These are phyloP conservation scores for Lentithecium fluviatile DNA, from an alignment of 495 filamentous ascomycete genomes.

Conservation along the genomic window DNA sequence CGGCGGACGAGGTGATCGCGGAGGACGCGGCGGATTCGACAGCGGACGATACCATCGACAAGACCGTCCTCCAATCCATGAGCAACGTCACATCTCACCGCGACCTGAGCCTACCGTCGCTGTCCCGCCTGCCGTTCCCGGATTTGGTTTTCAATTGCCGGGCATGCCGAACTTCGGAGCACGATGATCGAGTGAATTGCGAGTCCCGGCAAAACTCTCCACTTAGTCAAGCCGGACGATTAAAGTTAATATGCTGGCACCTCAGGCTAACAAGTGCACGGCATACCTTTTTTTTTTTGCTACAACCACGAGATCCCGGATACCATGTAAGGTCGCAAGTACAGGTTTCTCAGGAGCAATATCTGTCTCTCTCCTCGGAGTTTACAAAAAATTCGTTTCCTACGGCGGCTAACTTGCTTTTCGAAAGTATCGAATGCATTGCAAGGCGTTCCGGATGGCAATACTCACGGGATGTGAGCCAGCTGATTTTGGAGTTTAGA, in stretches of 20 bases:
- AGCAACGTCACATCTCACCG: slow-evolving; percentile 45
- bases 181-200: not conserved
- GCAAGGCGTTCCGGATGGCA: slow-evolving; percentile 13
- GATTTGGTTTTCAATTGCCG: slow-evolving; percentile 64
- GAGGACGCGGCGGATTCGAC: slow-evolving; percentile 19
- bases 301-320: no score
- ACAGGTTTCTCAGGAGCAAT: no score
- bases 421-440: slow-evolving; percentile 8
- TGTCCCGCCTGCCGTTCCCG: slow-evolving; percentile 61
- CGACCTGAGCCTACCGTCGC: slow-evolving; percentile 48
- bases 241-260: no score
- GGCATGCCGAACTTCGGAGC: slow-evolving; percentile 8
- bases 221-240: no score
- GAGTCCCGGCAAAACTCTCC: not conserved
- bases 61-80: slow-evolving; percentile 43
- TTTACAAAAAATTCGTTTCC: no score
- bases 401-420: not conserved
- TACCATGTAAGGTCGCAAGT: no score
- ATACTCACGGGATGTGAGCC: not conserved
- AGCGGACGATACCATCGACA: slow-evolving; percentile 41
- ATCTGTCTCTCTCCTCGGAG: no score
- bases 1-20: slow-evolving; percentile 51
- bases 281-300: no score
- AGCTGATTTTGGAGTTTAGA: not conserved
- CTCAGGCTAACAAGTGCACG: no score